Evolutionary conservation across 768 basidiomycete genomes (phyloP), one percentile per base, ranked within the genome.

Genomic region (Hygrophorus russula): DNA sequence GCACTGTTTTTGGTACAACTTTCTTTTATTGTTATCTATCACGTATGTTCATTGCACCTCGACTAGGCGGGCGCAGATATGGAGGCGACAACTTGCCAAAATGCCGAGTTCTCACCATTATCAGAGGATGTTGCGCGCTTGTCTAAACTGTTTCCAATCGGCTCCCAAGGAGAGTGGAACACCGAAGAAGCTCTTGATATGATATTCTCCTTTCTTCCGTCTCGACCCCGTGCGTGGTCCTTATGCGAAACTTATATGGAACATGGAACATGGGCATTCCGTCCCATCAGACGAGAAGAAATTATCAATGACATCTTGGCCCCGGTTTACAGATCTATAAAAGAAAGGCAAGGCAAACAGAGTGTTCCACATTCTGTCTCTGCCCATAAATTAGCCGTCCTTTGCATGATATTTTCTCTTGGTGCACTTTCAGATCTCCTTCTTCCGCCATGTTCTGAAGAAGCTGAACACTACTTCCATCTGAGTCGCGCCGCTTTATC

Each of bases 391-490:
- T 61, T 76, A 18, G 70, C 71, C 4, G 49, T 76, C 10, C 48
- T 74, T n/a, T 74, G 63, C 51, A 60, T 63, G 47, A 56, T 66
- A 3, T 71, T 82, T 41, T 76, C 79, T 1, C 53, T 76, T 0
- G 78, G 74, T 1, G 66, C 76, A 0, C 62, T 80, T 2, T 65
- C 72, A 12, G 61, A 62, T 11, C 51, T 56, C 0, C 56, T 58
- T 8, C 53, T 61, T 0, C 17, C 39, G 17, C 36, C 38, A 11
- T 10, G 45, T 8, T 55, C 57, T 11, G 62, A 62, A 1, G 56
- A 76, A 18, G 80, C 70, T 11, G 79, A 81, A 46, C 80, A 81
- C 46, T 82, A 68, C 42, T 73, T 81, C 39, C 80, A 83, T 48
- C 66, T 85, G 17, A 69, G 80, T 0, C 63, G 73, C 12, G 79